Base-by-base conservation (phyloP, 2,329 filamentous ascomycete species). In the Aspergillus jensenii region DNA sequence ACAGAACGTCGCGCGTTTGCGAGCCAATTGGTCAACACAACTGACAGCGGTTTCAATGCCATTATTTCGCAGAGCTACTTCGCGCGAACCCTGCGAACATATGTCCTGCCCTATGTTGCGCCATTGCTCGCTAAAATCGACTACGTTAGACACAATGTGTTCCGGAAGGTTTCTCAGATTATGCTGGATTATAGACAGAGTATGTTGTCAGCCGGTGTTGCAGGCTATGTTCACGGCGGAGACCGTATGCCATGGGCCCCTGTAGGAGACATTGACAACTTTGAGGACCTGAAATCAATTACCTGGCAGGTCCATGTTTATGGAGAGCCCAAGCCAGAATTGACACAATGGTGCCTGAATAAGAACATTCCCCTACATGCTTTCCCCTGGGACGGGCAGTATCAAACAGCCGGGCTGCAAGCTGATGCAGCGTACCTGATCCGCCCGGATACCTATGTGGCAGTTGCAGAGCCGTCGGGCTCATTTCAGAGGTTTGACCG, bases 1-100 rank as follows among this genome's bases (percentile, higher is more conserved):
- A 61, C 65, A 3, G 82, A 84, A 64, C 76, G 82, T 6, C 73
- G 75, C 15, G 75, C 79, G 3, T 78, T 83, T 39, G 81, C 81
- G 0, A 60, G 71, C 8, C 72, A 71, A 25, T 71, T 84, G 0
- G 65, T 81, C 5, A 58, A 70, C 12, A 73, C 72, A 2, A 81
- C 79, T 0, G 80, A 82, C 58, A 63, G 65, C 2, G 59, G 74
- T 3, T 81, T 82, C 57, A 72, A 65, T 27, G 67, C 71, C n/a
- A 64, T 76, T 14, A 69, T 75, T 0, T 74, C 71, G 1, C 12
- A 77, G 71, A 71, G 54, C 39, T 78, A 56, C 70, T 51, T 82
- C 6, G 73, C 81, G 6, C 76, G 80, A 59, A 61, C 71, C 2
- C 31, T 79, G 33, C 63, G 79, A 21, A 68, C 68, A 4, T 75